Evolutionary conservation across 306 rosid species (phyloP).

Genomic region (Vicia sativa): DNA sequence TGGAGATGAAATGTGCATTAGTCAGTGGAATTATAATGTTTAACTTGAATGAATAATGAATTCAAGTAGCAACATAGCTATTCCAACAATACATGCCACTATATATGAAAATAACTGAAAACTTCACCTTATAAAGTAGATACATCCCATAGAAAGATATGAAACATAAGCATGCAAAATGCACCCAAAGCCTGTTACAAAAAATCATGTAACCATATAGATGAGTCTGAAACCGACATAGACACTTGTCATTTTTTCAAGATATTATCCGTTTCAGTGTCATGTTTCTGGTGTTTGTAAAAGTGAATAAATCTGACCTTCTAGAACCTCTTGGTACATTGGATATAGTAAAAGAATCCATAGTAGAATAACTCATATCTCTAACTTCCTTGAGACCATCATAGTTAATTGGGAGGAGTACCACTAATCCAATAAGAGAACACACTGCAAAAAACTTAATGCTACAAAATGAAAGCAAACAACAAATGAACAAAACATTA

Average conservation of each 20-base stretch:
- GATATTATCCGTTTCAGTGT: too few species aligned
- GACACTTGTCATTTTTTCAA: too few species aligned
- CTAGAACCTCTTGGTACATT: constrained; percentile 69
- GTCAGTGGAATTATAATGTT: constrained; percentile 2
- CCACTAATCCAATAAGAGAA: constrained; percentile 67
- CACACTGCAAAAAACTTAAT: constrained; percentile 73
- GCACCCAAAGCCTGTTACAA: constrained; percentile 88
- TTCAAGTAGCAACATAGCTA: too few species aligned
- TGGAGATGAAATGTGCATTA: constrained; percentile 45
- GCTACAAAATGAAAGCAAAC: constrained; percentile 46
- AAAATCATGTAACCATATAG: constrained; percentile 34
- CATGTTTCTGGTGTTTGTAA: neutral
- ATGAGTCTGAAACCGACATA: neutral
- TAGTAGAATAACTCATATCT: constrained; percentile 44
- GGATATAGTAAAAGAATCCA: constrained; percentile 82
- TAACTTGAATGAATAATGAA: too few species aligned
- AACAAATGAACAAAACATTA: neutral
- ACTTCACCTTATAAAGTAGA: constrained; percentile 74
- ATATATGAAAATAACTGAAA: constrained; percentile 31
- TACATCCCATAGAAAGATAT: constrained; percentile 79
- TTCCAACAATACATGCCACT: neutral
- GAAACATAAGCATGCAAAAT: constrained; percentile 77
- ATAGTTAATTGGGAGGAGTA: constrained; percentile 76
- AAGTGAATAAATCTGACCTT: constrained; percentile 52
- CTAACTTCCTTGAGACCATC: constrained; percentile 42